Conservation (phyloP, 768 basidiomycete genomes). For the Tulasnella sp. region DNA sequence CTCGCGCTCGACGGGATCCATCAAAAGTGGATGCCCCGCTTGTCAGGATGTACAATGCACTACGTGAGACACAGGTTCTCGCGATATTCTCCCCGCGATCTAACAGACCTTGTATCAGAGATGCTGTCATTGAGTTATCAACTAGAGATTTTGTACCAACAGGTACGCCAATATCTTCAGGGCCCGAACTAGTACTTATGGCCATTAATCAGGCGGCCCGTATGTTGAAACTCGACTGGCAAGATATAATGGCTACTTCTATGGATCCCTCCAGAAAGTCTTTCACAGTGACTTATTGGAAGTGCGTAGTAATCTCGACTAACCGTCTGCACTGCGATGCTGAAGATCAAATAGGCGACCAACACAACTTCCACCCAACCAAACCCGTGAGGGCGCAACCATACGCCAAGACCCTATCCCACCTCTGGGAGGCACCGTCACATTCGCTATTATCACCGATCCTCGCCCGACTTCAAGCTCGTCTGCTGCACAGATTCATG, state of each 20-base stretch:
- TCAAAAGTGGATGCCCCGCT: slow-evolving; percentile 66
- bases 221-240: slow-evolving; percentile 84
- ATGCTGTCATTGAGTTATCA: slow-evolving; percentile 92
- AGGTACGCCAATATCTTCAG: slow-evolving; percentile 41
- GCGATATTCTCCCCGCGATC: slow-evolving; percentile 1
- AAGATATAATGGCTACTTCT: slow-evolving; percentile 65
- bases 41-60: slow-evolving; percentile 78
- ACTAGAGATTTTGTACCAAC: slow-evolving; percentile 81
- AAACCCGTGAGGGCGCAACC: neutral
- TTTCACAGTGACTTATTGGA: slow-evolving; percentile 80
- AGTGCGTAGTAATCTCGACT: slow-evolving; percentile 46
- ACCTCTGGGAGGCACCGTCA: slow-evolving; percentile 64
- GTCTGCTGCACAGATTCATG: slow-evolving; percentile 25
- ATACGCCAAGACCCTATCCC: slow-evolving; percentile 34
- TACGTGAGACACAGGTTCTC: slow-evolving; percentile 57
- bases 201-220: slow-evolving; percentile 52
- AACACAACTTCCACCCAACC: slow-evolving; percentile 36
- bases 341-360: slow-evolving; percentile 40
- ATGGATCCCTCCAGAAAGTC: slow-evolving; percentile 66
- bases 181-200: neutral
- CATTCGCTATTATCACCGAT: slow-evolving; percentile 55
- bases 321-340: neutral
- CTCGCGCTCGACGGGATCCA: slow-evolving; percentile 45
- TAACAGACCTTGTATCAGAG: slow-evolving; percentile 47
- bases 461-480: neutral